These are phyloP conservation scores for Lolium rigidum DNA, from an alignment of 176 grass and related monocot species.

Conservation along the genomic window DNA sequence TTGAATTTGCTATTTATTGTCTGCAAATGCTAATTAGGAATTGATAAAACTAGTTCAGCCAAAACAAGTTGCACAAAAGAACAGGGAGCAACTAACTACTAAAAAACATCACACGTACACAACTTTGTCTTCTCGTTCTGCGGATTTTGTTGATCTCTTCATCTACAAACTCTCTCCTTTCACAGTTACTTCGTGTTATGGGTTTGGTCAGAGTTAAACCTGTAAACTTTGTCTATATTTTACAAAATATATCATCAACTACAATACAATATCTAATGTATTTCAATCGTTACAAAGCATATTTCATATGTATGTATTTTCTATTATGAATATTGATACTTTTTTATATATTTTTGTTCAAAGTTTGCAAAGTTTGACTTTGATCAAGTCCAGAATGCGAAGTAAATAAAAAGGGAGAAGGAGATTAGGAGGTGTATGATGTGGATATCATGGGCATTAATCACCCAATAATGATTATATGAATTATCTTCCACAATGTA, in stretches of 20 bases:
- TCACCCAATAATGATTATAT: background rate
- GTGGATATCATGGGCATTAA: background rate
- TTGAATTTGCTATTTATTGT: background rate
- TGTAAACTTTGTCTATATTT: too few species aligned
- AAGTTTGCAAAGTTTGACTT: too few species aligned
- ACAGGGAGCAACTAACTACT: background rate
- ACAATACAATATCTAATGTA: too few species aligned
- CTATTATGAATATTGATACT: too few species aligned
- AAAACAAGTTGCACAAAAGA: background rate
- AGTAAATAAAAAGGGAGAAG: too few species aligned
- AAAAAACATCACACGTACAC: background rate
- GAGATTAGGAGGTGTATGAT: background rate
- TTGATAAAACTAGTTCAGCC: background rate
- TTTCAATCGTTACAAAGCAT: too few species aligned
- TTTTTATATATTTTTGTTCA: too few species aligned
- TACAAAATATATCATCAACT: too few species aligned
- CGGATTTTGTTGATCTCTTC: background rate
- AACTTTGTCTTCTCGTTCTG: background rate
- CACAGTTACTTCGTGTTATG: too few species aligned
- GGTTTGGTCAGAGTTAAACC: too few species aligned
- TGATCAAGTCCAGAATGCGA: too few species aligned
- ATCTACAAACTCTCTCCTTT: background rate
- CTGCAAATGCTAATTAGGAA: background rate
- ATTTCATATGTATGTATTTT: too few species aligned
- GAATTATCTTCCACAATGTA: background rate